phyloP scores from a whole-genome alignment of 1,284 basidiomycete species.

The Chondrostereum purpureum region DNA sequence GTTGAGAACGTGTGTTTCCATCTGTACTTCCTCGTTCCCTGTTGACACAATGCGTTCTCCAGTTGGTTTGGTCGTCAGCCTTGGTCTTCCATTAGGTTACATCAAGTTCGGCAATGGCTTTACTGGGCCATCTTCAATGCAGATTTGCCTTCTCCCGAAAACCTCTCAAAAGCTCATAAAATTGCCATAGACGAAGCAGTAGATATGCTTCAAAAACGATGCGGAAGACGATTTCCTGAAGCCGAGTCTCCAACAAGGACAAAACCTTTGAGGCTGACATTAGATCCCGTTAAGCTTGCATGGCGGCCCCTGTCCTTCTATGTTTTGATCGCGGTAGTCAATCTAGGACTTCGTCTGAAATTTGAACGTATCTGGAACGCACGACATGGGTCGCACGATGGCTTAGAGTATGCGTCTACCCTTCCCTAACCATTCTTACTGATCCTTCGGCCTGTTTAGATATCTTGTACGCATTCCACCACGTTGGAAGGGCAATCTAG shows the following conservation, averaged over 20 bases:
- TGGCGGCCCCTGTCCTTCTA: constrained; percentile 75
- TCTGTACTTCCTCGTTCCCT: constrained; percentile 2
- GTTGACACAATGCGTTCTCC: constrained; percentile 4
- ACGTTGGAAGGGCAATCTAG: constrained; percentile 50
- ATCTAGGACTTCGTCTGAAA: constrained; percentile 39
- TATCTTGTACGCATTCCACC: constrained; percentile 71
- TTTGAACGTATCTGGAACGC: constrained; percentile 43
- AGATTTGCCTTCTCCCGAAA: constrained; percentile 45
- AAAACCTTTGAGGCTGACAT: constrained; percentile 63
- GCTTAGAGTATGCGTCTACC: constrained; percentile 47
- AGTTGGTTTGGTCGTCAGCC: constrained; percentile 66
- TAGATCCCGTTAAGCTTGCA: constrained; percentile 70
- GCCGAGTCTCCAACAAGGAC: constrained; percentile 49
- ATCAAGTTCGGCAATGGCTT: constrained; percentile 72
- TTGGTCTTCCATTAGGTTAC: constrained; percentile 65
- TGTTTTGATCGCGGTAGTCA: constrained; percentile 48
- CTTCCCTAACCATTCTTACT: constrained; percentile 1
- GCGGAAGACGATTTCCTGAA: constrained; percentile 60
- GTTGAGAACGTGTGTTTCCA: constrained; percentile 44
- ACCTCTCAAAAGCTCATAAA: constrained; percentile 38
- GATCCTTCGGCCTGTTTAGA: constrained; percentile 30
- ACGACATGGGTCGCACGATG: constrained; percentile 43
- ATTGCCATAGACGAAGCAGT: constrained; percentile 53
- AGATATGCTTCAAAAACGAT: constrained; percentile 63
- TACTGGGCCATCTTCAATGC: constrained; percentile 80